phyloP scores from a whole-genome alignment of 768 basidiomycete genomes.

The Artomyces pyxidatus region DNA sequence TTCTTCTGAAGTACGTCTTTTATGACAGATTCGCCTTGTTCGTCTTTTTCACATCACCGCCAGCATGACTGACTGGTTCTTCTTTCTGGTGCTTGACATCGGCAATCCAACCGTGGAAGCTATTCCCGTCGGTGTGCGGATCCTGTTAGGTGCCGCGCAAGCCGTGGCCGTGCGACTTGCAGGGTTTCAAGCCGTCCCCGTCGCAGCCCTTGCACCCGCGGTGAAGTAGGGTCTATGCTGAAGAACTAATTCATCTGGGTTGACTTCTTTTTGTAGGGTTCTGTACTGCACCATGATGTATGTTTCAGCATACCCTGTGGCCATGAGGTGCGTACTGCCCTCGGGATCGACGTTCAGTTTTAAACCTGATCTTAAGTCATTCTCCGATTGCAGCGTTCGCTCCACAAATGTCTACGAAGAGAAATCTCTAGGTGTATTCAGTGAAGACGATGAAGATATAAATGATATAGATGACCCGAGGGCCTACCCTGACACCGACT shows the following conservation, averaged over 20 bases:
- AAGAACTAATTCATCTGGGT: conserved; percentile 34
- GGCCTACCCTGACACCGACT: conserved; percentile 11
- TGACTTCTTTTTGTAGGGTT: conserved; percentile 48
- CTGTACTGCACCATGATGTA: conserved; percentile 94
- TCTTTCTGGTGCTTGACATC: conserved; percentile 83
- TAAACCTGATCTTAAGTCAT: background rate
- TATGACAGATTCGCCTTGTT: background rate
- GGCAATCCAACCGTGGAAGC: conserved; percentile 62
- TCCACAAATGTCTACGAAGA: conserved; percentile 45
- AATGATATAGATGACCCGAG: conserved; percentile 17
- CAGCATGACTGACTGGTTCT: conserved; percentile 81
- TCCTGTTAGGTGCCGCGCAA: conserved; percentile 73
- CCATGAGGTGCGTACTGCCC: conserved; percentile 49
- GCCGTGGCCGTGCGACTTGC: conserved; percentile 75
- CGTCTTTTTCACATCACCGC: background rate
- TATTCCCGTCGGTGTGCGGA: conserved; percentile 61
- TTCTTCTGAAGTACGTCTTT: conserved; percentile 56
- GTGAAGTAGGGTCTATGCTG: conserved; percentile 53
- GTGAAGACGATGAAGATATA: conserved; percentile 26
- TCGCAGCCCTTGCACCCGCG: conserved; percentile 72
- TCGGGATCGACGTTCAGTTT: too few species aligned
- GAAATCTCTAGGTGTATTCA: conserved; percentile 38
- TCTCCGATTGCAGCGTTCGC: conserved; percentile 33
- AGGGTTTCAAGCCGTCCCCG: conserved; percentile 69
- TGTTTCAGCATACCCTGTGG: conserved; percentile 59